phyloP scores from a whole-genome alignment of 2,329 filamentous ascomycete species.

The Trichoderma brevicompactum region DNA sequence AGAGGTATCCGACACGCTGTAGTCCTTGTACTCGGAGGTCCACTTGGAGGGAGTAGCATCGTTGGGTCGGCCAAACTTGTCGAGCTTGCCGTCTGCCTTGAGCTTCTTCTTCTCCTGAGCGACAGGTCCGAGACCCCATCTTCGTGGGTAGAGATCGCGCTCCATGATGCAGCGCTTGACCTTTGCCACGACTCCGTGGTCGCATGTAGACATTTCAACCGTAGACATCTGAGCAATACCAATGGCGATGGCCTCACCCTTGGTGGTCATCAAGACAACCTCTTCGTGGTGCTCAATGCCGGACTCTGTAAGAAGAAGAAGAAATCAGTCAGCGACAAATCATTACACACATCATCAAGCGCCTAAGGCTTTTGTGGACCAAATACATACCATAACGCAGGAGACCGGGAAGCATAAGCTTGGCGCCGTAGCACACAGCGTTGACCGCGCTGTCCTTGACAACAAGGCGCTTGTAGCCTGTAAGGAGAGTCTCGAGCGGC shows the following conservation, averaged over 20 bases:
- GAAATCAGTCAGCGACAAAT: conserved; percentile 35
- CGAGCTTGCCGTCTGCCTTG: conserved; percentile 95
- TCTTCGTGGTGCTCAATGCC: conserved; percentile 95
- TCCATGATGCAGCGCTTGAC: conserved; percentile 99
- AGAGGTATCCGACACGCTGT: conserved; percentile 60
- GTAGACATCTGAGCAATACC: conserved; percentile 98
- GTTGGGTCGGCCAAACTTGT: conserved; percentile 94
- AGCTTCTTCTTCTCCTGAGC: conserved; percentile 99
- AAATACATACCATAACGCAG: conserved; percentile 76
- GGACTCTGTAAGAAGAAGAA: conserved; percentile 63
- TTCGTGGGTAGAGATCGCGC: conserved; percentile 92
- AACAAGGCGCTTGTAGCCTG: conserved; percentile 92
- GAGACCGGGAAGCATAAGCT: conserved; percentile 97
- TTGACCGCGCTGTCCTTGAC: conserved; percentile 87
- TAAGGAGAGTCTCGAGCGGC: conserved; percentile 89
- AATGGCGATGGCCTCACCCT: conserved; percentile 96
- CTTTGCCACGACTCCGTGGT: conserved; percentile 97
- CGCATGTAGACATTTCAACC: conserved; percentile 93
- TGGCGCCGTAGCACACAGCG: conserved; percentile 97
- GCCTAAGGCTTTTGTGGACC: not conserved
- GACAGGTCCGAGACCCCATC: conserved; percentile 94
- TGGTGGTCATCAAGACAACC: conserved; percentile 97
- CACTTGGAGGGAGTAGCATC: conserved; percentile 93
- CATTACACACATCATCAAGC: not conserved
- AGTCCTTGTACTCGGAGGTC: conserved; percentile 93